Conservation (phyloP, 352 stramenopile species). For the Thraustochytrium sp. region DNA sequence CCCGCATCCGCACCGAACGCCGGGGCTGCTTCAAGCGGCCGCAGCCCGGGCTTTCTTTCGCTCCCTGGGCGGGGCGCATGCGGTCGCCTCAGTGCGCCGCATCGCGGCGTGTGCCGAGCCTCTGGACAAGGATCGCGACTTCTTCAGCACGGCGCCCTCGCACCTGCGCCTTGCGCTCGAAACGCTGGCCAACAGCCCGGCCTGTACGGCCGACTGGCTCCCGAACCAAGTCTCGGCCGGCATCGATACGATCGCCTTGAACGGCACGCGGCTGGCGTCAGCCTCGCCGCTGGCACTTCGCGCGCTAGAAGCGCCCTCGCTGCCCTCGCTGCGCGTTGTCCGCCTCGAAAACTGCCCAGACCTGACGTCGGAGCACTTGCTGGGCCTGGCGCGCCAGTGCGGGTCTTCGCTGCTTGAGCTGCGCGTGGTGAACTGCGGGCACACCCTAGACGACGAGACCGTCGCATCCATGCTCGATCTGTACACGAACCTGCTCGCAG, state of each 20-base stretch:
- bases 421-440: slow-evolving; percentile 11
- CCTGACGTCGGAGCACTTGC: neutral
- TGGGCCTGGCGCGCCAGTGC: neutral
- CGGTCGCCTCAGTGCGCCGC: neutral
- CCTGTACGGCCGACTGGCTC: neutral
- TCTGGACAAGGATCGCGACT: neutral
- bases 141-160: neutral
- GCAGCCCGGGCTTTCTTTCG: neutral
- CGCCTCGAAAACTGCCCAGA: neutral
- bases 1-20: neutral
- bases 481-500: neutral
- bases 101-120: neutral
- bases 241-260: neutral
- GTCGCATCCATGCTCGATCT: neutral
- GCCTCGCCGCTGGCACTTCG: neutral
- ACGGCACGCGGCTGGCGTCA: neutral
- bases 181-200: neutral
- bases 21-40: neutral
- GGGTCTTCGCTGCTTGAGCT: neutral
- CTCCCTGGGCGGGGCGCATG: neutral
- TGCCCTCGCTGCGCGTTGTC: neutral
- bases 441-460: neutral
- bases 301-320: neutral
- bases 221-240: neutral
- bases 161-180: neutral